Percentiles rank a stretch among this genome's conserved stretches.
phyloP scores from a whole-genome alignment of 2,329 filamentous ascomycete genomes.

The Sphaerulina musiva region DNA sequence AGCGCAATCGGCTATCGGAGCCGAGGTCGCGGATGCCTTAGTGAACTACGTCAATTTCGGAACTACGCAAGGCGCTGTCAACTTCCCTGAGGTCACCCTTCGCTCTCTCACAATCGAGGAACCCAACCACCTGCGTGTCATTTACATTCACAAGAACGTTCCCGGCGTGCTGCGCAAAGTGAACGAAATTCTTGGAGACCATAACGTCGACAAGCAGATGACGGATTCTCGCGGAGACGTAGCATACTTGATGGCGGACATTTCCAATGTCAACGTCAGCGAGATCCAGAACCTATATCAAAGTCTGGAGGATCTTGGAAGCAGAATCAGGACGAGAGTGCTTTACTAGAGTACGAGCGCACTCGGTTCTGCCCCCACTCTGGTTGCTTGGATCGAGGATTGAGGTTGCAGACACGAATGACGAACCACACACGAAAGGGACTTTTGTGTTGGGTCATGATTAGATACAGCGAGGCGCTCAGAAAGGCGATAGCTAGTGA shows the following conservation, averaged over 20 bases:
- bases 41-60: conserved; percentile 96
- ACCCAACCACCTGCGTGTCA: conserved; percentile 80
- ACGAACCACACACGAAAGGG: background rate
- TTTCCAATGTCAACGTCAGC: conserved; percentile 72
- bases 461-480: background rate
- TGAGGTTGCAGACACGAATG: too few species aligned
- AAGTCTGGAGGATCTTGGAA: conserved; percentile 64
- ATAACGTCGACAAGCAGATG: conserved; percentile 99
- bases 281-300: conserved; percentile 85
- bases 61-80: conserved; percentile 83
- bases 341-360: conserved; percentile 35
- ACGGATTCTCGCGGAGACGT: conserved; percentile 89
- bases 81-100: conserved; percentile 89
- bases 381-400: too few species aligned
- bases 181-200: conserved; percentile 86
- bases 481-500: background rate
- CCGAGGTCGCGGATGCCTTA: conserved; percentile 82
- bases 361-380: background rate
- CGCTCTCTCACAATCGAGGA: conserved; percentile 87
- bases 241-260: conserved; percentile 96
- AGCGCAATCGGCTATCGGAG: conserved; percentile 89
- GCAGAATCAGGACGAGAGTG: conserved; percentile 43
- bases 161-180: conserved; percentile 91
- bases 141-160: conserved; percentile 95
- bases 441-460: background rate